Conservation (phyloP, 2,329 filamentous ascomycete species). For the Fusarium sp. region DNA sequence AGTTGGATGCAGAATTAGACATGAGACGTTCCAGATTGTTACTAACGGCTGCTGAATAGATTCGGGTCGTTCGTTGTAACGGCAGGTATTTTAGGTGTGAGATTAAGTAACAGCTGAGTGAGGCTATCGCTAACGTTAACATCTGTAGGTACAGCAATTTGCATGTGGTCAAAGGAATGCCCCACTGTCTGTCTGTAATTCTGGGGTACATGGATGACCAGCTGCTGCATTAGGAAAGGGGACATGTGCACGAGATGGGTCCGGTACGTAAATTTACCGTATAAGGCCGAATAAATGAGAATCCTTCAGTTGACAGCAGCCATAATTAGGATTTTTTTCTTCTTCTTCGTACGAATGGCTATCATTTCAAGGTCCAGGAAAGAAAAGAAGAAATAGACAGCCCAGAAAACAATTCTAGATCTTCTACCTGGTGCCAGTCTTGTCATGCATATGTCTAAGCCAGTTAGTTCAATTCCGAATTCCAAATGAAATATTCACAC, state of each 20-base stretch:
- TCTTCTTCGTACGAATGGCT: not conserved
- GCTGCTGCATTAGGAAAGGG: conserved; percentile 17
- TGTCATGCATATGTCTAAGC: no score
- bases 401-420: not conserved
- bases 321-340: not conserved
- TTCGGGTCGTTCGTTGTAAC: not conserved
- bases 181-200: conserved; percentile 24
- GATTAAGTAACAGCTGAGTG: conserved; percentile 24
- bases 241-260: conserved; percentile 10
- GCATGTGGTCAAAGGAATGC: conserved; percentile 30
- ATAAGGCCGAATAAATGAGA: conserved; percentile 10
- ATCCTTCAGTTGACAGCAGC: conserved; percentile 1
- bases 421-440: not conserved
- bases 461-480: not conserved
- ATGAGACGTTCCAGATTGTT: conserved; percentile 16
- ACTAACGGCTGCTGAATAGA: not conserved
- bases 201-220: conserved; percentile 33
- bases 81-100: conserved; percentile 9
- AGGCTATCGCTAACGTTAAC: conserved; percentile 32
- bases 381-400: not conserved
- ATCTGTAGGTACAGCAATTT: conserved; percentile 25
- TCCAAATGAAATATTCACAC: conserved; percentile 10
- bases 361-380: not conserved
- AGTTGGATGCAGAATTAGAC: conserved; percentile 7
- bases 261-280: conserved; percentile 28